A percentile compares a stretch with the other conserved stretches of the same genome.
Conservation (phyloP, 148 eudicot species). For the Cornus florida region DNA sequence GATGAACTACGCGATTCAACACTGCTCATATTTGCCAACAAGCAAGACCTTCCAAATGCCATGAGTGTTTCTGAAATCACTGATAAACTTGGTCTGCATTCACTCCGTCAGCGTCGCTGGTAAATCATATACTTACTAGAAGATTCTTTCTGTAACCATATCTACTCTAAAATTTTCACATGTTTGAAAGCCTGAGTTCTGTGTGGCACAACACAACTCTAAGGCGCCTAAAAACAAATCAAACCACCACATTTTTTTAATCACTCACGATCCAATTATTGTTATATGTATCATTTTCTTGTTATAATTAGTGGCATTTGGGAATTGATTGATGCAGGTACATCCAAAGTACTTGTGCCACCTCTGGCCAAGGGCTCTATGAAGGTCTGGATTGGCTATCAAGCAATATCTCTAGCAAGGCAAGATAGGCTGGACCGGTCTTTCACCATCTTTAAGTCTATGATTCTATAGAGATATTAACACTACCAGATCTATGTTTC, state of each 20-base stretch:
- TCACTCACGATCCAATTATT: neutral
- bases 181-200: too few species aligned
- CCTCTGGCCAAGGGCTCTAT: constrained; percentile 61
- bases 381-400: constrained; percentile 77
- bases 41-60: constrained; percentile 72
- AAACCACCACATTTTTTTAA: too few species aligned
- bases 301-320: neutral
- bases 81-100: constrained; percentile 62
- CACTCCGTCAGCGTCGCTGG: constrained; percentile 56
- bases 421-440: constrained; percentile 6
- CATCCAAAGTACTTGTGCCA: constrained; percentile 61
- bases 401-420: constrained; percentile 49
- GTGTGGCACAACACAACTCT: too few species aligned
- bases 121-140: constrained; percentile 3
- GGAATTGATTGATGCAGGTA: constrained; percentile 37
- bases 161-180: too few species aligned
- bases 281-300: neutral
- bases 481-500: neutral
- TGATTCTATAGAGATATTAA: neutral
- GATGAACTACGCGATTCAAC: constrained; percentile 38
- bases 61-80: constrained; percentile 64
- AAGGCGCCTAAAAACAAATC: too few species aligned
- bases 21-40: constrained; percentile 65
- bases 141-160: neutral
- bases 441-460: neutral